These are phyloP conservation scores for Cryptosporidium felis DNA, from an alignment of 169 alveolate species.

Conservation along the genomic window DNA sequence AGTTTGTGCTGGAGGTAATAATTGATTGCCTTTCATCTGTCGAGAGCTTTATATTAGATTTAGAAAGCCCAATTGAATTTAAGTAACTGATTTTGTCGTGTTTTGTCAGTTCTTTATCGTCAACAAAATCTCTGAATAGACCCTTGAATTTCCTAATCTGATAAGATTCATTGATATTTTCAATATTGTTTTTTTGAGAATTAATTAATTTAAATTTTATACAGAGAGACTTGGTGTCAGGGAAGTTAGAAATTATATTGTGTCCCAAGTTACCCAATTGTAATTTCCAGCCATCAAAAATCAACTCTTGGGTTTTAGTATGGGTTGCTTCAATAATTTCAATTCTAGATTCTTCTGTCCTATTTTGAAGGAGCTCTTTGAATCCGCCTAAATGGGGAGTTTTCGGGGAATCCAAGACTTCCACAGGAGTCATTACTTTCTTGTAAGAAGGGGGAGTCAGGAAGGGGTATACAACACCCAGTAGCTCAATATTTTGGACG, in stretches of 20 bases:
- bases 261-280: conserved; percentile 16
- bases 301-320: conserved; percentile 25
- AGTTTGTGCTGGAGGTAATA: conserved; percentile 34
- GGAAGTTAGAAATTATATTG: background rate
- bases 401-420: background rate
- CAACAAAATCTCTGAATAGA: conserved; percentile 1
- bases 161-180: conserved; percentile 29
- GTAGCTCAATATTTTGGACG: conserved; percentile 39
- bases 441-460: conserved; percentile 24
- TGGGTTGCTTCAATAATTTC: conserved; percentile 5
- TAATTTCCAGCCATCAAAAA: conserved; percentile 54
- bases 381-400: conserved; percentile 46
- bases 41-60: conserved; percentile 20
- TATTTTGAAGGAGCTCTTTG: conserved; percentile 26
- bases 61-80: background rate
- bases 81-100: conserved; percentile 35
- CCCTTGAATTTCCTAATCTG: conserved; percentile 65
- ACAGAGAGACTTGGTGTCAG: conserved; percentile 20
- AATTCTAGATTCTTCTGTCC: background rate
- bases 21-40: conserved; percentile 65
- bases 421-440: conserved; percentile 3
- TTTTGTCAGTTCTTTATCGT: conserved; percentile 24
- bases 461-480: conserved; percentile 30
- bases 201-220: conserved; percentile 6
- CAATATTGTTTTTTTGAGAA: conserved; percentile 16